Evolutionary conservation across 345 rosid genomes (phyloP).

Genomic region (Lumnitzera littorea): DNA sequence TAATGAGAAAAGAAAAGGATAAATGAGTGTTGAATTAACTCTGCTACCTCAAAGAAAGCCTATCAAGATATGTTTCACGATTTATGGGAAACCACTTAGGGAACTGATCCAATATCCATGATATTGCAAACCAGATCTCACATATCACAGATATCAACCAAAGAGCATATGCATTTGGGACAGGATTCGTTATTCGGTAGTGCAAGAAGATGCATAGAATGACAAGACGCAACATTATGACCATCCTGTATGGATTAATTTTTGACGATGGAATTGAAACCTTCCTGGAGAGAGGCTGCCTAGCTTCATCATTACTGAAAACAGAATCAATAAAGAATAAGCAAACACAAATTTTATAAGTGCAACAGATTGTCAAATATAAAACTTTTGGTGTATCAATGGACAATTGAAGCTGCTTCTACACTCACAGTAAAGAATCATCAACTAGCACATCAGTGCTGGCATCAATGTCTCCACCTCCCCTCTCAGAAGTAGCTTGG

Average conservation of each 20-base stretch:
- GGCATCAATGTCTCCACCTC: constrained; percentile 85
- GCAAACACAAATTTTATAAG: not conserved
- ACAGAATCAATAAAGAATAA: not conserved
- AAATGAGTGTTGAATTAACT: not conserved
- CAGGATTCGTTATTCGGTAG: constrained; percentile 82
- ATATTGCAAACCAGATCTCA: constrained; percentile 94
- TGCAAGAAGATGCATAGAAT: constrained; percentile 75
- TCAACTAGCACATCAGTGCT: constrained; percentile 83
- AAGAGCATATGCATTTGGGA: constrained; percentile 61
- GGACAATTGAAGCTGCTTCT: no score
- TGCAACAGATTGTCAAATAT: not conserved
- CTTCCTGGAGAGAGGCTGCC: constrained; percentile 90
- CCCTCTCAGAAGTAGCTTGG: constrained; percentile 86
- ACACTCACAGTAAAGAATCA: constrained; percentile 75
- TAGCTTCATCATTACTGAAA: constrained; percentile 76
- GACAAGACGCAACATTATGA: constrained; percentile 71
- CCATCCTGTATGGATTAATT: constrained; percentile 92
- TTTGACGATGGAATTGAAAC: constrained; percentile 76
- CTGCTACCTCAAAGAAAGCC: constrained; percentile 71
- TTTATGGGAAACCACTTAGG: constrained; percentile 90
- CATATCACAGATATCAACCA: constrained; percentile 91
- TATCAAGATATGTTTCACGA: constrained; percentile 87
- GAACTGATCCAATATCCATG: constrained; percentile 96
- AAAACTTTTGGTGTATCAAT: not conserved
- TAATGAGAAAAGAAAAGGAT: no score